Base-by-base conservation (phyloP, 179 eudicot species). In the Beta lomatogona region DNA sequence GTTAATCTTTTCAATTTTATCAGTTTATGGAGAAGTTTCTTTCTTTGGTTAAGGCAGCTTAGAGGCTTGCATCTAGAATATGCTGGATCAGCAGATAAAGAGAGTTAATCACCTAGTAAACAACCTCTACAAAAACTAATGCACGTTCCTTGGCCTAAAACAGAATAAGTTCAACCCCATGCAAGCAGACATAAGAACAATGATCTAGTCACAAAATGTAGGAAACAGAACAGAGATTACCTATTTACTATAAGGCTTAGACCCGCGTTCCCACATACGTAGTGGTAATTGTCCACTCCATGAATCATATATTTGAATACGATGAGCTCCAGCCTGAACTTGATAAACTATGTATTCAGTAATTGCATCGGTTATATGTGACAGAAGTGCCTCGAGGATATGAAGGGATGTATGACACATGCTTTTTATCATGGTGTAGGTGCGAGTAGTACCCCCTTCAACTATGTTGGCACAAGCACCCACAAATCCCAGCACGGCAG, bases 401-500 rank as follows among this genome's bases (percentile, higher is more conserved):
- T 89, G 88, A 61, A 97, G 99, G 36, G 94, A 85, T 6, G 94
- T 88, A 82, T 96, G 99, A 83, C 98, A 96, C 97, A 96, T 94
- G 80, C 96, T 93, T 88, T 96, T 96, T 81, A 96, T 92, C 53
- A 79, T 85, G 28, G 96, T 96, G 81, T 96, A 96, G 14, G 98
- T 91, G 74, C 96, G 92, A 81, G 99, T 94, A 79, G 97, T 91
- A 46, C 99, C 97, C 28, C 98, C 99, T 89, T 92, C 99, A 44
- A 94, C 98, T 77, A 96, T 94, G 82, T 96, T 91, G 63, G 99
- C 93, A 98, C 99, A 96, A 22, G 99, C 98, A 73, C 98, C 99
- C 76, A 96, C 99, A 87, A 96, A 96, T 45, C 99, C 98, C 85
- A 96, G 88, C 82, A 92, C 86, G 66, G 99, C 97, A 82, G 99